phyloP scores from a whole-genome alignment of 1,284 basidiomycete genomes.

The Ustanciosporium gigantosporum region DNA sequence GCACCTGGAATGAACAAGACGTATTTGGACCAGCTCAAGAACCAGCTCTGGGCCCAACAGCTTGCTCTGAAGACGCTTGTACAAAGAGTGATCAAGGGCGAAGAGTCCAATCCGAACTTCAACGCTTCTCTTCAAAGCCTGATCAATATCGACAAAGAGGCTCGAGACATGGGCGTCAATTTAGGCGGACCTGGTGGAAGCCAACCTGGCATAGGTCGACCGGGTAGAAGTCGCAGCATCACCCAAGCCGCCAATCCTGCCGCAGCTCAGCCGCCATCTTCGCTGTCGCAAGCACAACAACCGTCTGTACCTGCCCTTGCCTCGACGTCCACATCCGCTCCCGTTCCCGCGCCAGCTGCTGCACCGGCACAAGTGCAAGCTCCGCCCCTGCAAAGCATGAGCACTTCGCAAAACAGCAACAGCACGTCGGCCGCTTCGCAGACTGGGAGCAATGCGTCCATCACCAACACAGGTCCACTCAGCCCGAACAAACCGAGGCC shows the following conservation, averaged over 20 bases:
- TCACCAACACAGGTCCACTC: background rate
- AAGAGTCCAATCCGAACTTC: conserved; percentile 34
- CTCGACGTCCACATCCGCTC: background rate
- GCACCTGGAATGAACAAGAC: conserved; percentile 30
- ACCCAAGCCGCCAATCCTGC: background rate
- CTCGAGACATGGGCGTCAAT: conserved; percentile 42
- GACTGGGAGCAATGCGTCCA: background rate
- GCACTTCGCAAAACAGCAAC: background rate
- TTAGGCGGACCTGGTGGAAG: conserved; percentile 38
- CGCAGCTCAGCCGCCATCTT: background rate
- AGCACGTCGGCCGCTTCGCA: background rate
- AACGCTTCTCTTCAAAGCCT: conserved; percentile 43
- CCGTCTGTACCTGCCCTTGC: background rate
- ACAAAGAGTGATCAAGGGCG: conserved; percentile 27
- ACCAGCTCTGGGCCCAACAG: conserved; percentile 44
- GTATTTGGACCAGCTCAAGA: conserved; percentile 43
- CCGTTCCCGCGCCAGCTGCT: background rate
- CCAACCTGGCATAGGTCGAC: conserved; percentile 6
- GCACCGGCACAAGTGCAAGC: background rate
- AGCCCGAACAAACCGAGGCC: conserved; percentile 21
- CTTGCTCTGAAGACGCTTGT: conserved; percentile 38
- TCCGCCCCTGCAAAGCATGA: background rate
- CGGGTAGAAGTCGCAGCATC: conserved; percentile 17
- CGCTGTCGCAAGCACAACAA: background rate
- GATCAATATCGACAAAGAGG: conserved; percentile 52